A percentile compares a stretch with the other conserved stretches of the same genome.
These are phyloP conservation scores for Linum usitatissimum DNA, from an alignment of 345 rosid genomes.

Conservation along the genomic window DNA sequence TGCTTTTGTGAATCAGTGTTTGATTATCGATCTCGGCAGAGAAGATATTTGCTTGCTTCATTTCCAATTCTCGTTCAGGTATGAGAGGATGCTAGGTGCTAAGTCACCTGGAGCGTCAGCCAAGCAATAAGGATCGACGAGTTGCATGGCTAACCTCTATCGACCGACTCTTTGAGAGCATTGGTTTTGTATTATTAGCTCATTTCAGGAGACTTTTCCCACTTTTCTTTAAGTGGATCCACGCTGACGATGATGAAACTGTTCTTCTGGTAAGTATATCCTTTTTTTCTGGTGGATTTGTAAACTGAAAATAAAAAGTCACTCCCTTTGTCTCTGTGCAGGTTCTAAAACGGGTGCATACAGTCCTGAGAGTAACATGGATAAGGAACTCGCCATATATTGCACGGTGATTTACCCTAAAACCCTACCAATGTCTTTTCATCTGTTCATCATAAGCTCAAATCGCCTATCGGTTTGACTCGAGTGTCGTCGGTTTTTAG, in stretches of 20 bases:
- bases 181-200: constrained; percentile 62
- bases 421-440: not conserved
- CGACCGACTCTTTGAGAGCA: constrained; percentile 51
- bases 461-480: not conserved
- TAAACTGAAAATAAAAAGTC: not conserved
- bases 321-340: not conserved
- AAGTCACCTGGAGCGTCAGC: constrained; percentile 81
- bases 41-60: not conserved
- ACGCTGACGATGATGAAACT: constrained; percentile 71
- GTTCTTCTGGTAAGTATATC: constrained; percentile 49
- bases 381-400: constrained; percentile 62
- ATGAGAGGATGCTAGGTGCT: constrained; percentile 57
- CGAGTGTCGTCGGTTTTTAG: constrained; percentile 22
- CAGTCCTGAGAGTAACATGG: constrained; percentile 63
- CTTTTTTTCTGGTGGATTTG: not conserved
- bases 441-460: not conserved
- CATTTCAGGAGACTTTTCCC: constrained; percentile 72
- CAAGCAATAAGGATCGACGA: constrained; percentile 55
- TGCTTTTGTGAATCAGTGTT: constrained; percentile 1
- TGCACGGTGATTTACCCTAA: constrained; percentile 36
- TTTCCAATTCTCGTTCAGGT: constrained; percentile 28
- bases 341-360: constrained; percentile 30
- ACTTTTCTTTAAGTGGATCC: constrained; percentile 80
- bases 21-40: not conserved
- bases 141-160: constrained; percentile 53